Conservation (phyloP, 2,329 filamentous ascomycete genomes). For the Hypoxylon sp. region DNA sequence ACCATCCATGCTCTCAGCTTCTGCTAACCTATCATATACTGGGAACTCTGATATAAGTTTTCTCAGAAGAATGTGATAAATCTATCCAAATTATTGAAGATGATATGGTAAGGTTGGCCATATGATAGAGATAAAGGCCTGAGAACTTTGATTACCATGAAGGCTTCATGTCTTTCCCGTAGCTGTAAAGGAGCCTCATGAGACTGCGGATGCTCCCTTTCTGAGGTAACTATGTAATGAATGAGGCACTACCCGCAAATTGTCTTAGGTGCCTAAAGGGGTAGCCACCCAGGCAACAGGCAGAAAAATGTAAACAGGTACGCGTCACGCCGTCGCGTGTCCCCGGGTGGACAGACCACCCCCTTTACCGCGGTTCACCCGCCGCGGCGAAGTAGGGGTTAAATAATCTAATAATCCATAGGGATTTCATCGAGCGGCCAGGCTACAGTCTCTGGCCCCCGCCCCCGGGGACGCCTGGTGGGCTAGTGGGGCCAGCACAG, state of each 20-base stretch:
- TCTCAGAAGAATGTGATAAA: not conserved
- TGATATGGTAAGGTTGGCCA: not conserved
- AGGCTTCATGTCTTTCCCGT: not conserved
- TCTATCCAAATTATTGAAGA: not conserved
- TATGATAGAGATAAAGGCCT: not conserved
- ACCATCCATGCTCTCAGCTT: no score
- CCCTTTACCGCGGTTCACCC: no score
- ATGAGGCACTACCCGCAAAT: not conserved
- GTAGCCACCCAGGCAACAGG: not conserved
- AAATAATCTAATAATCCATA: not conserved
- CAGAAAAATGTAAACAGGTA: not conserved
- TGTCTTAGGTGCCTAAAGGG: not conserved
- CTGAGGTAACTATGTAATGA: not conserved
- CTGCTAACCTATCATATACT: no score
- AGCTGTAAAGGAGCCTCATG: not conserved
- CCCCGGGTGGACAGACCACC: no score
- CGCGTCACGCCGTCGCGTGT: not conserved
- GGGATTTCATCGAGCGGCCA: no score
- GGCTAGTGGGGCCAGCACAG: no score
- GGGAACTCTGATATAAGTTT: not conserved
- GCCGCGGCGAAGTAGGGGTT: not conserved
- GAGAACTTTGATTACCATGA: not conserved
- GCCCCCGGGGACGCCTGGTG: no score
- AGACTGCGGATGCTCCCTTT: not conserved
- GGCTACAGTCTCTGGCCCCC: no score